phyloP scores from a whole-genome alignment of 1,284 basidiomycete species.

The Termitomyces sp. region DNA sequence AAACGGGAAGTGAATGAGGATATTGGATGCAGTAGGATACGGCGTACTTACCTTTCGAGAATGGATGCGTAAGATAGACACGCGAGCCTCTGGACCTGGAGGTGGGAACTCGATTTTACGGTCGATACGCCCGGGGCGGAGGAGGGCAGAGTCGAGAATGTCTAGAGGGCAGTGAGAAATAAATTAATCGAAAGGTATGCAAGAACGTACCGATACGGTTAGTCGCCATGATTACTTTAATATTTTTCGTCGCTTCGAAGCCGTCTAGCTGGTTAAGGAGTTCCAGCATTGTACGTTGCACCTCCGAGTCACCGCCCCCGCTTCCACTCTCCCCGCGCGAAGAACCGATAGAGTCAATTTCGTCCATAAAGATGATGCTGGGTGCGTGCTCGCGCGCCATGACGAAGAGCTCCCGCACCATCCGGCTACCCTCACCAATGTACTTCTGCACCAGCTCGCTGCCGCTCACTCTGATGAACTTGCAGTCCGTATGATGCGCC shows the following conservation, averaged over 20 bases:
- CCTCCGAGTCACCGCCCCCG: slow-evolving; percentile 91
- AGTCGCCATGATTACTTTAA: slow-evolving; percentile 99
- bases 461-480: slow-evolving; percentile 95
- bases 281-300: slow-evolving; percentile 98
- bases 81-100: slow-evolving; percentile 95
- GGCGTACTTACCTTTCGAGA: slow-evolving; percentile 74
- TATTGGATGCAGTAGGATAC: too few species aligned
- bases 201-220: slow-evolving; percentile 80
- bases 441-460: slow-evolving; percentile 98
- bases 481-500: slow-evolving; percentile 97
- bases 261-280: slow-evolving; percentile 96
- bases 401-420: slow-evolving; percentile 97
- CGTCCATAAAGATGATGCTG: slow-evolving; percentile 99
- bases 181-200: not conserved
- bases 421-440: slow-evolving; percentile 94
- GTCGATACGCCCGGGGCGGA: slow-evolving; percentile 96
- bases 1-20: not conserved
- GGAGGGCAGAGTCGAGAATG: slow-evolving; percentile 91
- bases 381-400: slow-evolving; percentile 99
- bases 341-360: slow-evolving; percentile 97
- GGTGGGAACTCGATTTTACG: slow-evolving; percentile 99
- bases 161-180: slow-evolving; percentile 39
- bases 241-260: slow-evolving; percentile 97
- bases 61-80: slow-evolving; percentile 95
- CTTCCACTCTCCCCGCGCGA: slow-evolving; percentile 88